Percentiles rank a stretch among this genome's conserved stretches.
Conservation (phyloP, 257 asterid genomes). For the Nicotiana noctiflora region DNA sequence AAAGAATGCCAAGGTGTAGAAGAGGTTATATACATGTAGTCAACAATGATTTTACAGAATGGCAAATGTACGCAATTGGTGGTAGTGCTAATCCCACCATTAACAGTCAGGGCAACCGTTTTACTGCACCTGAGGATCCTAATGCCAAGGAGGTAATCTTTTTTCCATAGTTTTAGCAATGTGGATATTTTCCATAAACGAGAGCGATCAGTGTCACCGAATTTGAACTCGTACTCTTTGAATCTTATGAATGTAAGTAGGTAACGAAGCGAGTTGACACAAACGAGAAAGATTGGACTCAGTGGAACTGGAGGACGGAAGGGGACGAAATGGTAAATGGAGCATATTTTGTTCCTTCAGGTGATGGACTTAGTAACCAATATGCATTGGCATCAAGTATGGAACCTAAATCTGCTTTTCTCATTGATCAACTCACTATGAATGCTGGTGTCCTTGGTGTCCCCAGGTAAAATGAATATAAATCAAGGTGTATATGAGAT, state of each 20-base stretch:
- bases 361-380: slow-evolving; percentile 50
- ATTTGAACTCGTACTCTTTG: background rate
- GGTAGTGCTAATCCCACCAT: slow-evolving; percentile 41
- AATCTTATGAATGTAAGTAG: slow-evolving; percentile 17
- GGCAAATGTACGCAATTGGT: slow-evolving; percentile 40
- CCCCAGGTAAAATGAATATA: slow-evolving; percentile 19
- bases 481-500: background rate
- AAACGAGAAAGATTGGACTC: slow-evolving; percentile 54
- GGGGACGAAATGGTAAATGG: slow-evolving; percentile 77
- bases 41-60: slow-evolving; percentile 36
- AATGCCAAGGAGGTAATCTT: slow-evolving; percentile 30
- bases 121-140: slow-evolving; percentile 33
- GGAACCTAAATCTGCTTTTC: slow-evolving; percentile 26
- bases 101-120: slow-evolving; percentile 36
- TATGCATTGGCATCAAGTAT: slow-evolving; percentile 34
- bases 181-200: background rate
- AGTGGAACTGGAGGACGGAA: slow-evolving; percentile 86
- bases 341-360: slow-evolving; percentile 85
- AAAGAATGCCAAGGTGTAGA: slow-evolving; percentile 43
- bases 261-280: slow-evolving; percentile 74
- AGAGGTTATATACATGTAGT: slow-evolving; percentile 38
- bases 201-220: too few relatives aligned
- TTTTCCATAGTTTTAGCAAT: background rate
- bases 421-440: slow-evolving; percentile 26
- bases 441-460: slow-evolving; percentile 29